phyloP scores from a whole-genome alignment of 345 rosid species.

The Carallia pectinifolia region DNA sequence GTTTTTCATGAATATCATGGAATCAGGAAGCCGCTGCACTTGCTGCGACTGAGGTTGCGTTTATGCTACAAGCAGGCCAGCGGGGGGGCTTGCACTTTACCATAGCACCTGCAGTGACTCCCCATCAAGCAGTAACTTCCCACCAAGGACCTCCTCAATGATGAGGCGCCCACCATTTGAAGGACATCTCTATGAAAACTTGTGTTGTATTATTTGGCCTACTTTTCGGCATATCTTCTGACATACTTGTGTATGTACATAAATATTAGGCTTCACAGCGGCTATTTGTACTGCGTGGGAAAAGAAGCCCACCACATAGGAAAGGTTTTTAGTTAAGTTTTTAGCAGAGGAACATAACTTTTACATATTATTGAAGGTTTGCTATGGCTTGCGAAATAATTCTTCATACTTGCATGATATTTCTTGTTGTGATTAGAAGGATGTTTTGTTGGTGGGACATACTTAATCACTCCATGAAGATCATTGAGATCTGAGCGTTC shows the following conservation, averaged over 20 bases:
- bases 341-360: constrained; percentile 3
- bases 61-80: constrained; percentile 27
- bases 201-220: constrained; percentile 12
- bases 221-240: background rate
- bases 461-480: background rate
- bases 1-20: background rate
- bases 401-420: background rate
- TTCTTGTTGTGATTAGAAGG: background rate
- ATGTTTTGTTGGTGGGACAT: background rate
- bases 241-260: constrained; percentile 22
- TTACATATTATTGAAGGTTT: constrained; percentile 1
- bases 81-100: constrained; percentile 20
- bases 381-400: background rate
- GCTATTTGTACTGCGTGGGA: constrained; percentile 6
- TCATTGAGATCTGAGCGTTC: background rate
- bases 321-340: background rate
- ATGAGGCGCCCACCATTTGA: background rate
- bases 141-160: constrained; percentile 48
- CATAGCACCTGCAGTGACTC: constrained; percentile 15
- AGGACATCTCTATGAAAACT: background rate
- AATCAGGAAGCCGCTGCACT: constrained; percentile 33
- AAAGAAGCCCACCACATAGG: background rate
- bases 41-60: constrained; percentile 26
- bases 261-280: constrained; percentile 17
- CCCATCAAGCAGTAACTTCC: constrained; percentile 30